phyloP scores from a whole-genome alignment of 495 filamentous ascomycete genomes.

The Trichoderma virens region DNA sequence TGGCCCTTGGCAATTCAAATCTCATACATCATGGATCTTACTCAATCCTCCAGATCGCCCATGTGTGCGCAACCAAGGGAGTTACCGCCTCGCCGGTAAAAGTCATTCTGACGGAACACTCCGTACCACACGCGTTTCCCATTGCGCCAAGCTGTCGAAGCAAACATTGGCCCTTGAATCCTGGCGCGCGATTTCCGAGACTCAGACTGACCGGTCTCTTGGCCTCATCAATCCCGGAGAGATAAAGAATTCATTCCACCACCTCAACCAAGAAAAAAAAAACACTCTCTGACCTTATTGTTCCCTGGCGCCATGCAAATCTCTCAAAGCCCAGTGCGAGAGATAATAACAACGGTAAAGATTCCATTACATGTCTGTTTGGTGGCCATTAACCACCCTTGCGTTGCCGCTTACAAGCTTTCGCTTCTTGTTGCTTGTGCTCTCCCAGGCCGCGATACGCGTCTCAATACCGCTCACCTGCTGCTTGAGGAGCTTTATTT shows the following conservation, averaged over 20 bases:
- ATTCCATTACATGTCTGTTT: not conserved
- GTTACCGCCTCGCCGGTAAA: too few species aligned
- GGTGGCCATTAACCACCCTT: not conserved
- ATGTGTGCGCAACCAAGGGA: too few species aligned
- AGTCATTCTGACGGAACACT: not conserved
- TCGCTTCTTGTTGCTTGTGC: not conserved
- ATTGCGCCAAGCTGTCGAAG: not conserved
- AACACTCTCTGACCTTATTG: not conserved
- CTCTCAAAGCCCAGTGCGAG: not conserved
- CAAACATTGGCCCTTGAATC: not conserved
- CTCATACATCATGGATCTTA: too few species aligned
- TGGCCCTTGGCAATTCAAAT: too few species aligned
- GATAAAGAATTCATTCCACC: not conserved
- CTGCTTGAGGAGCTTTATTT: not conserved
- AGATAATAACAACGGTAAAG: too few species aligned
- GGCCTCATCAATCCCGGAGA: not conserved
- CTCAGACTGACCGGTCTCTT: not conserved
- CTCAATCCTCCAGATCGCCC: too few species aligned
- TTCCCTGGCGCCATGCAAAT: not conserved
- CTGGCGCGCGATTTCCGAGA: not conserved
- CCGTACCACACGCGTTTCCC: not conserved
- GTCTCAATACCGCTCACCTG: not conserved
- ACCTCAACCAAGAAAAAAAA: not conserved
- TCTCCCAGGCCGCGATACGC: not conserved
- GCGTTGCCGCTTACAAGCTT: not conserved